Evolutionary conservation across 2,329 filamentous ascomycete genomes (phyloP).

Genomic region (Phyllosticta citribraziliensis): DNA sequence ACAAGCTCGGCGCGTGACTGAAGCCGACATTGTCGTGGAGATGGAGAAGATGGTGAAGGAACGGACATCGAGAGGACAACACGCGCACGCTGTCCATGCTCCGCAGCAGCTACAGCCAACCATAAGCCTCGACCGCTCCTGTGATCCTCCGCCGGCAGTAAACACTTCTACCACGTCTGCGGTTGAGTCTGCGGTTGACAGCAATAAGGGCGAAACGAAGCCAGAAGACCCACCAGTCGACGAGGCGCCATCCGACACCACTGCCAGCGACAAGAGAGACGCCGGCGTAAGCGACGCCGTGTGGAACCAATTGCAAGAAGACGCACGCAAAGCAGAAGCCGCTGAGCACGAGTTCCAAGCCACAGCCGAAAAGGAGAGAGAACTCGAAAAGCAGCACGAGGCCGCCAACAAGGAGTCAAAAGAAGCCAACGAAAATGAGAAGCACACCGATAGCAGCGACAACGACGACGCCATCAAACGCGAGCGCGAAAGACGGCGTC

Average conservation of each 20-base stretch:
- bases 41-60: conserved; percentile 27
- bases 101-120: neutral
- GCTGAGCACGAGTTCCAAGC: conserved; percentile 1
- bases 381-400: conserved; percentile 10
- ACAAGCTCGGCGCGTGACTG: conserved; percentile 16
- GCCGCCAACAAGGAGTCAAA: conserved; percentile 3
- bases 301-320: conserved; percentile 3
- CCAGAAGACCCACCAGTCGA: conserved; percentile 8
- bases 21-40: conserved; percentile 16
- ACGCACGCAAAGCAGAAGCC: conserved; percentile 1
- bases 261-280: neutral
- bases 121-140: neutral
- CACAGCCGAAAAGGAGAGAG: conserved; percentile 7
- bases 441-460: neutral
- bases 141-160: neutral
- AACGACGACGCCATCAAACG: neutral
- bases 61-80: conserved; percentile 17
- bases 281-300: conserved; percentile 1
- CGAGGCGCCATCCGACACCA: neutral
- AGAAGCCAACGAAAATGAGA: neutral
- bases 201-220: neutral
- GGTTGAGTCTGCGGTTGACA: neutral
- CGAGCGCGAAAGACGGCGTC: conserved; percentile 14
- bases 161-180: neutral
- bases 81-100: neutral